Evolutionary conservation across 208 protist species (phyloP).

Genomic region (Leishmania arabica): DNA sequence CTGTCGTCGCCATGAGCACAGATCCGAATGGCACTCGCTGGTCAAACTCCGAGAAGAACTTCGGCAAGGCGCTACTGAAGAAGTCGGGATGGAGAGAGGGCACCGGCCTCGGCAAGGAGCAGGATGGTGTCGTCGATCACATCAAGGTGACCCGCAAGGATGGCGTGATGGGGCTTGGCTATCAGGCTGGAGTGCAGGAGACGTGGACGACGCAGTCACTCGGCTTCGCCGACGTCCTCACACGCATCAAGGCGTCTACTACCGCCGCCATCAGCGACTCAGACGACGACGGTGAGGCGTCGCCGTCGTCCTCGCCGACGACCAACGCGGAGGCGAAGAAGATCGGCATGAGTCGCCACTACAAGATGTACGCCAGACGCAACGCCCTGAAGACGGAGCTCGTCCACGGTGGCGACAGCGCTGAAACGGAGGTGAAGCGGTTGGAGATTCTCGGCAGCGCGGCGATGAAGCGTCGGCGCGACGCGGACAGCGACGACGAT

Average conservation of each 20-base stretch:
- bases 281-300: conserved; percentile 24
- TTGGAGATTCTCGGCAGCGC: conserved; percentile 71
- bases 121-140: conserved; percentile 82
- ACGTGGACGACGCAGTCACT: conserved; percentile 89
- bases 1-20: conserved; percentile 43
- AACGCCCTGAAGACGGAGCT: conserved; percentile 87
- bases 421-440: conserved; percentile 32
- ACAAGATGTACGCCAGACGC: conserved; percentile 86
- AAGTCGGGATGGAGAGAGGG: conserved; percentile 93
- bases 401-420: conserved; percentile 41
- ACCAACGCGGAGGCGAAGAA: conserved; percentile 12
- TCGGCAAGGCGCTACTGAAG: conserved; percentile 87
- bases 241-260: conserved; percentile 57
- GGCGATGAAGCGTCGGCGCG: conserved; percentile 40
- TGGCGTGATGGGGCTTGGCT: conserved; percentile 87
- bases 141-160: conserved; percentile 91
- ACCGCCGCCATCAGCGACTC: conserved; percentile 31
- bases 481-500: conserved; percentile 6
- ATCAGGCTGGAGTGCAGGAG: conserved; percentile 77
- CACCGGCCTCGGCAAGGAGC: conserved; percentile 81
- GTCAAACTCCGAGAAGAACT: conserved; percentile 76
- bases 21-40: conserved; percentile 89
- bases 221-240: conserved; percentile 85
- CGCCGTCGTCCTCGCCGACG: conserved; percentile 22
- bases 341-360: conserved; percentile 58